Conservation (phyloP, 352 stramenopile genomes). For the Phytophthora capsici region DNA sequence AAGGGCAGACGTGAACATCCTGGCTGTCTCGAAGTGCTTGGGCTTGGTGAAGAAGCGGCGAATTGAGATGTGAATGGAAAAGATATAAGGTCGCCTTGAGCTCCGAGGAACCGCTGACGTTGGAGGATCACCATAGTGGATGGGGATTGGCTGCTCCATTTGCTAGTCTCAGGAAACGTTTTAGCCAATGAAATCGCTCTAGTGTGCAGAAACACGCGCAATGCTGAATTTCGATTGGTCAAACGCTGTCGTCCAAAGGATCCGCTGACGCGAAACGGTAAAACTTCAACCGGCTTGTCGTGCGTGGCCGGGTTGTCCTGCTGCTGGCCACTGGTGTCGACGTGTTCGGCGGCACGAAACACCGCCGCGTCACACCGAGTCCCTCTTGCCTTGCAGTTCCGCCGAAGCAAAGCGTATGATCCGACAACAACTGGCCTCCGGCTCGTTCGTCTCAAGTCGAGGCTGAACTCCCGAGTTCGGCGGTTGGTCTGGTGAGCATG, state of each 20-base stretch:
- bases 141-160: constrained; percentile 18
- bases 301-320: constrained; percentile 9
- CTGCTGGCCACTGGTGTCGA: constrained; percentile 26
- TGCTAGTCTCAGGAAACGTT: background rate
- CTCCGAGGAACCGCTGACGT: constrained; percentile 24
- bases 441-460: background rate
- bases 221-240: constrained; percentile 11
- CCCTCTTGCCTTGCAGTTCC: constrained; percentile 30
- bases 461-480: no score
- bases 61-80: constrained; percentile 51
- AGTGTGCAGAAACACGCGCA: constrained; percentile 13
- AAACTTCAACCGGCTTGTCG: constrained; percentile 28
- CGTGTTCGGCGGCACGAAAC: constrained; percentile 23
- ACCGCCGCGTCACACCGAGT: constrained; percentile 30
- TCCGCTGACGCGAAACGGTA: background rate
- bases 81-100: constrained; percentile 27
- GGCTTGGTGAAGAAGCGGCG: constrained; percentile 20
- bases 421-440: constrained; percentile 12
- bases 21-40: constrained; percentile 5
- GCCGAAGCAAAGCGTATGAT: constrained; percentile 26
- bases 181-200: constrained; percentile 4
- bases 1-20: constrained; percentile 68
- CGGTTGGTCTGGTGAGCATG: background rate
- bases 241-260: constrained; percentile 8
- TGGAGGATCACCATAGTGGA: background rate